Evolutionary conservation across 2,329 filamentous ascomycete genomes (phyloP).

Genomic region (Neopestalotiopsis clavispora): DNA sequence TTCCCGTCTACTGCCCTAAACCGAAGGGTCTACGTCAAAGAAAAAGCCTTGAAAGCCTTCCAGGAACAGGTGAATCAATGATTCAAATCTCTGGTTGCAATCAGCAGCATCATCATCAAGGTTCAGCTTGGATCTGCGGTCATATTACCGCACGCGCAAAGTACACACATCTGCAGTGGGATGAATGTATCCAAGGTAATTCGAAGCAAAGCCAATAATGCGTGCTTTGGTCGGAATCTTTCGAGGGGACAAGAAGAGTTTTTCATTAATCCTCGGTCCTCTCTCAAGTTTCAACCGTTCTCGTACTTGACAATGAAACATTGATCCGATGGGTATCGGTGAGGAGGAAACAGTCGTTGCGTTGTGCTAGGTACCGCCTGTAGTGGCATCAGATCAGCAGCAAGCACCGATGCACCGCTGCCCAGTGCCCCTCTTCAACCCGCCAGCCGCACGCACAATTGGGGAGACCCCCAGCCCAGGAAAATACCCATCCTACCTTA

Average conservation of each 20-base stretch:
- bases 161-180: neutral
- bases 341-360: neutral
- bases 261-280: neutral
- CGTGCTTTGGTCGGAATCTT: neutral
- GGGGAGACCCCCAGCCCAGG: neutral
- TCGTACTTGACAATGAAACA: neutral
- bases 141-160: neutral
- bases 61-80: constrained; percentile 2
- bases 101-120: neutral
- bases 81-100: neutral
- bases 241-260: neutral
- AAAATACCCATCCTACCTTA: neutral
- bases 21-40: neutral
- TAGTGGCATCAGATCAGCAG: constrained; percentile 5
- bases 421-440: neutral
- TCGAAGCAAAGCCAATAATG: neutral
- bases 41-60: neutral
- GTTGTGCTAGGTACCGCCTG: neutral
- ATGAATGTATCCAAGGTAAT: neutral
- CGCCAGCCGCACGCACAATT: neutral
- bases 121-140: neutral
- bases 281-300: neutral
- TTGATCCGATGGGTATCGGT: neutral
- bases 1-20: neutral
- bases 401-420: neutral